Evolutionary conservation across 306 rosid species (phyloP).

Genomic region (Glycine tomentella): DNA sequence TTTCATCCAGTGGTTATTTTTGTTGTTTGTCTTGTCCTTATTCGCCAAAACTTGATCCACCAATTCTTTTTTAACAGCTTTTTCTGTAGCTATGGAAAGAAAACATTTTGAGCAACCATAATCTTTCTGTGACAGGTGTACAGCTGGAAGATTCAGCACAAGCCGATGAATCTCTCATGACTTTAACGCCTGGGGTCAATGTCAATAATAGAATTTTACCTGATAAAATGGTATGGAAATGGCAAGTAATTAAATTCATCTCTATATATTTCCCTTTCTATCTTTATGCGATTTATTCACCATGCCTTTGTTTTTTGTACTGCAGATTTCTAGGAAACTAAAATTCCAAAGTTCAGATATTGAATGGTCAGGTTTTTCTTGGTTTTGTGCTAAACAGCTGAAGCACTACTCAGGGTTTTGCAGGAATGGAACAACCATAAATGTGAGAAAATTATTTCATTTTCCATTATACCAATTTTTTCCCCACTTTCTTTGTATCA

Average conservation of each 20-base stretch:
- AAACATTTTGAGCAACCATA: constrained; percentile 34
- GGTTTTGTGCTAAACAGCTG: constrained; percentile 82
- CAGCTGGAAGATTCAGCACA: constrained; percentile 50
- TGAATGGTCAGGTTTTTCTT: constrained; percentile 76
- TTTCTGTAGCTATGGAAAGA: constrained; percentile 23
- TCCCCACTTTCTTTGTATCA: constrained; percentile 2
- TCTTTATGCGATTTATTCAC: constrained; percentile 23
- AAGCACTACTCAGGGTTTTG: constrained; percentile 77
- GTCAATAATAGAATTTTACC: constrained; percentile 52
- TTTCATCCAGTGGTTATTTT: neutral
- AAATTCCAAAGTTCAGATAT: constrained; percentile 68
- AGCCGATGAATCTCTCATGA: constrained; percentile 46
- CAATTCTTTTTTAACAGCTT: constrained; percentile 21
- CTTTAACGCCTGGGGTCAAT: constrained; percentile 46
- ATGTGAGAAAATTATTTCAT: constrained; percentile 58
- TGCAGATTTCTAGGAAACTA: constrained; percentile 73
- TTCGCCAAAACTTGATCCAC: constrained; percentile 4
- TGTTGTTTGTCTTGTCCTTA: constrained; percentile 10
- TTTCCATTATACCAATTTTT: constrained; percentile 22
- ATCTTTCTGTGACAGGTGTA: constrained; percentile 58
- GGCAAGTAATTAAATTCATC: constrained; percentile 12
- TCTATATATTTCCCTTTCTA: constrained; percentile 27
- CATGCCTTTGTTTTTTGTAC: constrained; percentile 35
- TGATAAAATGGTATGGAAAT: constrained; percentile 65
- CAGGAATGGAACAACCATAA: constrained; percentile 62